Evolutionary conservation across 2,329 filamentous ascomycete genomes (phyloP), one percentile per base, ranked within the genome.

Genomic region (Cordyceps militaris): DNA sequence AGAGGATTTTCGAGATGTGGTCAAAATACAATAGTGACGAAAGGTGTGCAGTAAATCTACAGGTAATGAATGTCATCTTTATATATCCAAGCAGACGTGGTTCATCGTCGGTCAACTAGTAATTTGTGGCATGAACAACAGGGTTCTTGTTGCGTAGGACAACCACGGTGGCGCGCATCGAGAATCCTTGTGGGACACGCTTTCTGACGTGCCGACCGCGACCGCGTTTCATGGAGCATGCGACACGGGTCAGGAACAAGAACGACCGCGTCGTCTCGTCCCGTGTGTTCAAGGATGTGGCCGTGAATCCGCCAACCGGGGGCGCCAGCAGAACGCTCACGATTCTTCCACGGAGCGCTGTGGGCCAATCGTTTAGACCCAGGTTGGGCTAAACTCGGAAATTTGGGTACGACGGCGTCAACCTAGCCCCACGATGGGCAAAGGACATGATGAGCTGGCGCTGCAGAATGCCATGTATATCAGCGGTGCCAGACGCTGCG

Each of bases 291-390:
- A 6, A 28, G 34, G 46, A 21, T 14, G 34, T 30, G 34, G 34
- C 14, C 34, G 53, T 56, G 53, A 56, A 49, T 49, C 24, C 24
- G n/a, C 16, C 43, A 23, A n/a, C 24, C 14, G 11, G 34, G 34
- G 26, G 44, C 23, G 34, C 23, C 44, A 3, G 43, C 53, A 23
- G 34, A 49, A 40, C n/a, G 24, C 34, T 48, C 53, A 56, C 53
- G 53, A 44, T 26, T 19, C 40, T n/a, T 36, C 5, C 24, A 24
- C 55, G 59, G 59, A 49, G 48, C 56, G 47, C 48, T 55, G 52
- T 56, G 57, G 34, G 59, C 59, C 59, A 61, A 61, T 61, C 56
- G 47, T 36, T 53, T 47, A 49, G 40, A 21, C 19, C 40, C 40
- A 44, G 47, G 52, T 43, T 51, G 53, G 44, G 53, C 53, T 9